Base-by-base conservation (phyloP, 441 rosid genomes). In the Populus hybrid region DNA sequence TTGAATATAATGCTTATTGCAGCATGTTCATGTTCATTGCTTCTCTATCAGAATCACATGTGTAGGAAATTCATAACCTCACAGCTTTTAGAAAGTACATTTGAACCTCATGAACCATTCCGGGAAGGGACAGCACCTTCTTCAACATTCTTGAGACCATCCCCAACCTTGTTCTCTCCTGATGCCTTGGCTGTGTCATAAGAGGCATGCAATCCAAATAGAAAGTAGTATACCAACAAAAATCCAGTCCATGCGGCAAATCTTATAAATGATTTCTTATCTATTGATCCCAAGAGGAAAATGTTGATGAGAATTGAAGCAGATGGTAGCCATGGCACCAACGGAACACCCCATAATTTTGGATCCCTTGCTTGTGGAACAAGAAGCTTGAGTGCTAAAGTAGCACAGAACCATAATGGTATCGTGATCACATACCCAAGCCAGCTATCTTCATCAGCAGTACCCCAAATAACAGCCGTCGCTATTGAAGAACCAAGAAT, bases 271-370 rank as follows among this genome's bases (percentile, higher is more conserved):
- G 98, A 90, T 0, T 79, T 76, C 4, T 2, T 65, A 66, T 89
- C 94, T 7, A 93, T 90, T 1, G 98, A 93, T 7, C 97, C 98
- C 3, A 93, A 80, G 0, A 93, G 87, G 81, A 93, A 89, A 6
- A 93, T 80, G 73, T 93, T 93, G 75, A 92, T 87, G 4, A 89
- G 88, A 40, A 93, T 89, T 0, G 98, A 93, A 18, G 83, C 81
- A 1, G 97, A 93, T 3, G 98, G 98, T 75, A 93, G 16, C 94
- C 94, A 93, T 2, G 98, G 98, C 30, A 93, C 98, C 75, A 92
- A 73, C 1, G 98, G 97, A 34, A 86, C 94, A 5, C 98, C 97
- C 98, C 98, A 93, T 0, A 89, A 57, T 35, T 88, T 91, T 3
- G 96, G 95, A 11, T 76, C 83, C 73, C 92, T 88, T 30, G 93